Evolutionary conservation across 1,284 basidiomycete genomes (phyloP), one percentile per base, ranked within the genome.

Genomic region (Xerocomus minutiporus): DNA sequence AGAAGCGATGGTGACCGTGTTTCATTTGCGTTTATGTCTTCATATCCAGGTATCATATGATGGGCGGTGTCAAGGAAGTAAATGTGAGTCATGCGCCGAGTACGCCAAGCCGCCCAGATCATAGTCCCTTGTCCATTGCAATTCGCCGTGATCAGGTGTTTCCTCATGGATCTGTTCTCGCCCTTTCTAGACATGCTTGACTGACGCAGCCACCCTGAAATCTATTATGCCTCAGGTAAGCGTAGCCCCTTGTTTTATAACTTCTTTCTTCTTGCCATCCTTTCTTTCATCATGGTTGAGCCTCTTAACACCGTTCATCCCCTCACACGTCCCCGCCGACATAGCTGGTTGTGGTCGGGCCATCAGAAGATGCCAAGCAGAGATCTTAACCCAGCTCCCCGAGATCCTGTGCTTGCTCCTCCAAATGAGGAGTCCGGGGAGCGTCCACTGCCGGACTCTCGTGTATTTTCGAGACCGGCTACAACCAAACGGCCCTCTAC

Each of bases 171-270:
- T 26, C 46, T 31, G 15, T 46, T 54, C 48, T 57, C 56, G 39
- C 60, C 56, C 36, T 35, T 69, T 69, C 55, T 42, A 70, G 68
- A 54, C 43, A 45, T 45, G 48, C 42, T 61, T 57, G 51, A 59
- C 60, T 53, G 63, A 67, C 61, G 50, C 61, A 64, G 65, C 68
- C 68, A 68, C 65, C n/a, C 41, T 38, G 26, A 62, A 56, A 54
- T 61, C 55, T 58, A 57, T 59, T 56, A 55, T 54, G 28, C 45
- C 52, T 59, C 68, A 69, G 68, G 65, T 66, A 64, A 70, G 63
- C 60, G 51, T 43, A 48, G 29, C 51, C 50, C 42, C 57, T 61
- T 55, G 50, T 56, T 51, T 48, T 17, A 46, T 29, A 46, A 44
- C 49, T n/a, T 47, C 46, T 45, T 17, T 51, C 52, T 52, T 51